Evolutionary conservation across 2,329 filamentous ascomycete genomes (phyloP), one percentile per base, ranked within the genome.

Genomic region (Graphilbum fragrans): DNA sequence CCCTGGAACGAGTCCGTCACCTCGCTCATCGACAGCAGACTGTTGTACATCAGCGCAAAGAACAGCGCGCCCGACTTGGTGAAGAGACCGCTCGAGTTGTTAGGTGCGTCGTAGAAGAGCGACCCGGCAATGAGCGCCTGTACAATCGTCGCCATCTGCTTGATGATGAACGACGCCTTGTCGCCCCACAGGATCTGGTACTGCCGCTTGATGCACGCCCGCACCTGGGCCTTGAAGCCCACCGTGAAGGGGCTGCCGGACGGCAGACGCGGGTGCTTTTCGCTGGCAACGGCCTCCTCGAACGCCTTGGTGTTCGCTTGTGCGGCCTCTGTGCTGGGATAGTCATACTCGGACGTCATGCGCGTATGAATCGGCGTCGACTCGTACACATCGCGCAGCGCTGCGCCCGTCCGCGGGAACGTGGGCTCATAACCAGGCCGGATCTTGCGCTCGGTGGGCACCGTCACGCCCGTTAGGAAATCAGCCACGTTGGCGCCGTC

Each of bases 181-280:
- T 93, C 83, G 29, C 84, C 83, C 54, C 74, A 73, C 19, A 87
- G 72, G 21, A 93, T 70, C 82, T 83, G 88, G 46, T 86, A 79
- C 58, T 92, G 83, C 29, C 86, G 74, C 50, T 75, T 70, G 0
- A 80, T 81, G 62, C 80, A 66, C 4, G 77, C 75, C 29, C 72
- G 56, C 1, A 92, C 80, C 58, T 92, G 86, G 4, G 74, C 70
- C 35, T 70, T 61, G 54, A 88, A 83, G 16, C 79, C 56, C 45
- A 72, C 70, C 53, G 74, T 73, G 7, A 67, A 48, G 0, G 62
- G 55, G 19, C 69, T 67, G 18, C 63, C 63, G 0, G 64, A 59
- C 1, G 64, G 56, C 58, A 80, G 41, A 77, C 80, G 2, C 58
- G 56, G 0, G 80, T 82, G 35, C 69, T 64, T 1, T 62, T 80